Conservation (phyloP, 2,329 filamentous ascomycete genomes). For the Fusarium secorum region DNA sequence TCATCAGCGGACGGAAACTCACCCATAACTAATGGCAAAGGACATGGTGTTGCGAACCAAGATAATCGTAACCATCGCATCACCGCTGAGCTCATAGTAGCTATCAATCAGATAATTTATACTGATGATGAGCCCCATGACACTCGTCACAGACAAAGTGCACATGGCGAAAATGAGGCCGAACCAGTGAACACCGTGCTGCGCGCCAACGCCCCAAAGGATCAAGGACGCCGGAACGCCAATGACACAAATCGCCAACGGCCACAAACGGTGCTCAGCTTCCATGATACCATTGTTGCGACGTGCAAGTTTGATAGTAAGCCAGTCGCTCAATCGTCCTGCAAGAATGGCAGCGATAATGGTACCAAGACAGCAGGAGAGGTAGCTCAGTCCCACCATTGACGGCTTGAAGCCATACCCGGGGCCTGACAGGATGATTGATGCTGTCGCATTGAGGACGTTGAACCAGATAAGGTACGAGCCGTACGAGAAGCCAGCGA, state of each 20-base stretch:
- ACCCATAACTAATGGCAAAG: constrained; percentile 47
- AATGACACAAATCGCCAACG: constrained; percentile 45
- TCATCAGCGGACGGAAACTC: background rate
- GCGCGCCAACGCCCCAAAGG: constrained; percentile 48
- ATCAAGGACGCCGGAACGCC: constrained; percentile 43
- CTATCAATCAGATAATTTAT: constrained; percentile 53
- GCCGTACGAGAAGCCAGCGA: constrained; percentile 53
- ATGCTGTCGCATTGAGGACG: constrained; percentile 54
- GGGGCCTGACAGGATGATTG: constrained; percentile 48
- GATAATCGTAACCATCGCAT: constrained; percentile 51
- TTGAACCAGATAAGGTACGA: constrained; percentile 54
- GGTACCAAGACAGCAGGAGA: constrained; percentile 49
- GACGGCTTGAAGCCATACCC: constrained; percentile 52
- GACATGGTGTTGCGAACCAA: constrained; percentile 51
- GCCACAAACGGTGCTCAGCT: constrained; percentile 53
- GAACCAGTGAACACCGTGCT: constrained; percentile 52
- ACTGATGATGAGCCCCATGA: constrained; percentile 48
- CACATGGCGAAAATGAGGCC: constrained; percentile 53
- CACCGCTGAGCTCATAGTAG: constrained; percentile 51
- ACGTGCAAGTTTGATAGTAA: constrained; percentile 50
- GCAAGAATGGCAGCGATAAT: constrained; percentile 42
- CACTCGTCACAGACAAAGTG: constrained; percentile 45
- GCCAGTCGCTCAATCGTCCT: constrained; percentile 49
- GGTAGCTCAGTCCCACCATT: constrained; percentile 51
- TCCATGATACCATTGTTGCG: constrained; percentile 53